A percentile compares a stretch with the other conserved stretches of the same genome.
These are phyloP conservation scores for Collybia mongolica DNA, from an alignment of 768 basidiomycete genomes.

Conservation along the genomic window DNA sequence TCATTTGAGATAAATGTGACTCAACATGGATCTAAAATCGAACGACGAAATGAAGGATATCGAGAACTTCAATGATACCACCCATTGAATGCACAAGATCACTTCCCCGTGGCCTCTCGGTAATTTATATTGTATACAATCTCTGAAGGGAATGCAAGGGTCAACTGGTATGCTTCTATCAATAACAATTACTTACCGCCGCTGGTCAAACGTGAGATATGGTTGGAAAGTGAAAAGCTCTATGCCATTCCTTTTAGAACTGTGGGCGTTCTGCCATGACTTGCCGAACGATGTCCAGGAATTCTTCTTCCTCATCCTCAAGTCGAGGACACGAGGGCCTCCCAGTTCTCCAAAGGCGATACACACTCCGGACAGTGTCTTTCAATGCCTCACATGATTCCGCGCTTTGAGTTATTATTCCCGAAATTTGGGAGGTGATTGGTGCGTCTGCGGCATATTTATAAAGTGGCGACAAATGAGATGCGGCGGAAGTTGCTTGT, in stretches of 20 bases:
- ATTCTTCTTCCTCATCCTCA: conserved; percentile 26
- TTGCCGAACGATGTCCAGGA: conserved; percentile 35
- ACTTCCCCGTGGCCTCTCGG: too few species aligned
- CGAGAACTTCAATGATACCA: neutral
- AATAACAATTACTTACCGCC: too few species aligned
- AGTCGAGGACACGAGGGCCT: conserved; percentile 14
- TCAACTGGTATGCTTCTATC: too few species aligned
- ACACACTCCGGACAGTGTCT: conserved; percentile 55
- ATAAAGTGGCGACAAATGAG: neutral
- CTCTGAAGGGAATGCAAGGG: too few species aligned
- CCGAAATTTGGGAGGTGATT: conserved; percentile 1
- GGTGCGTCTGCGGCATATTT: neutral
- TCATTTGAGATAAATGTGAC: too few species aligned
- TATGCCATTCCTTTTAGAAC: neutral
- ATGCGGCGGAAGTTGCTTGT: neutral
- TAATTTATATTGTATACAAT: too few species aligned
- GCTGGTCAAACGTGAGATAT: neutral
- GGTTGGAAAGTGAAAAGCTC: neutral
- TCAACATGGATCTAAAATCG: too few species aligned
- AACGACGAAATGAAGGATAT: neutral
- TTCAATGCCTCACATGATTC: conserved; percentile 39
- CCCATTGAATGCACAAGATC: neutral
- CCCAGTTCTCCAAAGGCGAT: conserved; percentile 55
- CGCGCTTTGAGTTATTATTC: conserved; percentile 4
- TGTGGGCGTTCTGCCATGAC: conserved; percentile 20